phyloP scores from a whole-genome alignment of 164 flowering plant species.

The Tinospora cordifolia region DNA sequence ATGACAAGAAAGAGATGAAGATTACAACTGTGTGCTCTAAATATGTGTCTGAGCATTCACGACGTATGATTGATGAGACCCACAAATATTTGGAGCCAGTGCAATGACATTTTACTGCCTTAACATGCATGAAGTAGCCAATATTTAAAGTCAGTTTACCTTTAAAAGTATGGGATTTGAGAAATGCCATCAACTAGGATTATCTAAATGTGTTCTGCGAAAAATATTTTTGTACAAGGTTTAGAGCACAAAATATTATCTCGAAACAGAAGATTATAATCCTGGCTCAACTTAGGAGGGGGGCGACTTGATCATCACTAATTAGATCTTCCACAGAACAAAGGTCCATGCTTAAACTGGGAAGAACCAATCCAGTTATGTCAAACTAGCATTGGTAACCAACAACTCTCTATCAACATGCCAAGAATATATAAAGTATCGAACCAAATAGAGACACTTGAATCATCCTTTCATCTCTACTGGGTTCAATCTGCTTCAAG shows the following conservation, averaged over 20 bases:
- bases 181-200: neutral
- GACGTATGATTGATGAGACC: neutral
- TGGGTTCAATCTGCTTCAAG: neutral
- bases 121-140: neutral
- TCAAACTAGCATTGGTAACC: slow-evolving; percentile 2
- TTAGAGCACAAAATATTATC: neutral
- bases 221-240: neutral
- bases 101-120: neutral
- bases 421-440: neutral
- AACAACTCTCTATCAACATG: neutral
- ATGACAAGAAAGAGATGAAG: neutral
- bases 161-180: neutral
- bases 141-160: neutral
- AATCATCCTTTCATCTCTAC: neutral
- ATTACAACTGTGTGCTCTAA: too few relatives aligned
- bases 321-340: neutral
- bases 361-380: slow-evolving; percentile 8
- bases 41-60: neutral
- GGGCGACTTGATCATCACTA: neutral
- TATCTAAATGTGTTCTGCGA: neutral
- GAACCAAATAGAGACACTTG: slow-evolving; percentile 5
- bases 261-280: neutral
- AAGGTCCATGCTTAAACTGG: slow-evolving; percentile 11
- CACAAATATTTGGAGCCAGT: neutral
- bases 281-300: neutral